phyloP scores from a whole-genome alignment of 1,284 basidiomycete species.

The Ganoderma sinense region DNA sequence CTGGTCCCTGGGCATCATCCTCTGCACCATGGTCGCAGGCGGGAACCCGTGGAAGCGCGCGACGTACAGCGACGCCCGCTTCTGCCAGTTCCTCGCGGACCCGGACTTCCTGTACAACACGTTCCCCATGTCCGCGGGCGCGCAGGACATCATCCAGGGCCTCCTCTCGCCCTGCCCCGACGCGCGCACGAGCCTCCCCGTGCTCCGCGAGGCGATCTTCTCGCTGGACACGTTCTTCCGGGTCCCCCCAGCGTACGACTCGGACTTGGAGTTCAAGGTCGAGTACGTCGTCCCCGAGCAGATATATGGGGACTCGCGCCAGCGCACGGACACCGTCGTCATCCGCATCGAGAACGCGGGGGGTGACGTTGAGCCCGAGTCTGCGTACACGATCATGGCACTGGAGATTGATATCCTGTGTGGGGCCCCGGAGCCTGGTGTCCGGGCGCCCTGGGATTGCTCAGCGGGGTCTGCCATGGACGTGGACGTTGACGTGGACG shows the following conservation, averaged over 20 bases:
- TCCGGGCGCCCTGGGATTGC: not conserved
- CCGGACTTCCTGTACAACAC: slow-evolving; percentile 69
- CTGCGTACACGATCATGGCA: not conserved
- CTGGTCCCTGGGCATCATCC: slow-evolving; percentile 73
- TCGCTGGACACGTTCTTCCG: slow-evolving; percentile 28
- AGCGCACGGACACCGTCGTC: not conserved
- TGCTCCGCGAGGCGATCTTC: slow-evolving; percentile 52
- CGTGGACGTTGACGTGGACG: not conserved
- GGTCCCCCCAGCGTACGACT: not conserved
- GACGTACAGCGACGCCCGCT: slow-evolving; percentile 73
- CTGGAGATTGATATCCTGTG: not conserved
- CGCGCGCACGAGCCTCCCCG: slow-evolving; percentile 59
- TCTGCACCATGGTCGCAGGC: slow-evolving; percentile 82
- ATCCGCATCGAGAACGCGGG: not conserved
- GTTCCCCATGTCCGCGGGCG: slow-evolving; percentile 62
- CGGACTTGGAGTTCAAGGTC: too few relatives aligned
- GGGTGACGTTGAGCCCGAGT: not conserved
- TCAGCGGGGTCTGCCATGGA: not conserved
- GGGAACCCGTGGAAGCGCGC: slow-evolving; percentile 89
- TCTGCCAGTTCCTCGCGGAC: slow-evolving; percentile 49
- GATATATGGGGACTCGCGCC: too few relatives aligned
- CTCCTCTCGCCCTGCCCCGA: slow-evolving; percentile 63
- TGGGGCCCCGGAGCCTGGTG: not conserved
- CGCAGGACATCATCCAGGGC: slow-evolving; percentile 62
- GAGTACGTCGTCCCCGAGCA: not conserved